These are phyloP conservation scores for Ophiostoma tasmaniense DNA, from an alignment of 2,329 filamentous ascomycete genomes.

Conservation along the genomic window DNA sequence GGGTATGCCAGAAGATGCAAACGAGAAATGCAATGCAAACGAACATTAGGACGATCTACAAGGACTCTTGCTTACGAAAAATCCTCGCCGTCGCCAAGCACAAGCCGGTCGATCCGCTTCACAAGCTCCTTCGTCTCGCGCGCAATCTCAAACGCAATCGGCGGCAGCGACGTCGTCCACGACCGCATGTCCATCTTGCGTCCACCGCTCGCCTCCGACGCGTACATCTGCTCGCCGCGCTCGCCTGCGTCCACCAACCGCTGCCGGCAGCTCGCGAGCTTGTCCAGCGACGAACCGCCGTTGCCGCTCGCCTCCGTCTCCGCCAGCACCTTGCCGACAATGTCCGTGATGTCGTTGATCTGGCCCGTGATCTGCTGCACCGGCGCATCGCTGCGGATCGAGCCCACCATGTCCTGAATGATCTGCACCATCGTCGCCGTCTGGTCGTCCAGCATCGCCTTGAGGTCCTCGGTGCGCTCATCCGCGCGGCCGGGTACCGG, in stretches of 20 bases:
- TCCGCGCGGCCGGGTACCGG: constrained; percentile 28
- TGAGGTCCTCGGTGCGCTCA: constrained; percentile 42
- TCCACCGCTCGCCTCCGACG: constrained; percentile 38
- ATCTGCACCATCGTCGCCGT: constrained; percentile 69
- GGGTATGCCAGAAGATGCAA: neutral
- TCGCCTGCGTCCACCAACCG: constrained; percentile 56
- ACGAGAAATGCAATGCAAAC: neutral
- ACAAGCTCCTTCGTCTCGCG: constrained; percentile 71
- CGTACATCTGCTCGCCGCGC: constrained; percentile 51
- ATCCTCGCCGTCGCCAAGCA: constrained; percentile 23
- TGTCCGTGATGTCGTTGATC: constrained; percentile 59
- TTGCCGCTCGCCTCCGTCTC: constrained; percentile 53
- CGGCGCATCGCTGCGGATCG: constrained; percentile 56
- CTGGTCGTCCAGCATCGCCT: constrained; percentile 73
- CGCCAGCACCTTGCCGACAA: constrained; percentile 61
- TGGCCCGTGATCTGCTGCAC: constrained; percentile 59
- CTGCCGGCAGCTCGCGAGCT: constrained; percentile 54
- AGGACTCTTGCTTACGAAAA: constrained; percentile 22
- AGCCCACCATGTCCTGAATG: constrained; percentile 71
- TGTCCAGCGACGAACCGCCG: constrained; percentile 40
- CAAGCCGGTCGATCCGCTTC: constrained; percentile 25
- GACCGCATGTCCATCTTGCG: constrained; percentile 49
- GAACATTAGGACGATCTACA: neutral
- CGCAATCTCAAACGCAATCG: constrained; percentile 80
- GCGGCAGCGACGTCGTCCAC: constrained; percentile 65